Evolutionary conservation across 768 basidiomycete genomes (phyloP), one percentile per base, ranked within the genome.

Genomic region (Calocybe cyanea): DNA sequence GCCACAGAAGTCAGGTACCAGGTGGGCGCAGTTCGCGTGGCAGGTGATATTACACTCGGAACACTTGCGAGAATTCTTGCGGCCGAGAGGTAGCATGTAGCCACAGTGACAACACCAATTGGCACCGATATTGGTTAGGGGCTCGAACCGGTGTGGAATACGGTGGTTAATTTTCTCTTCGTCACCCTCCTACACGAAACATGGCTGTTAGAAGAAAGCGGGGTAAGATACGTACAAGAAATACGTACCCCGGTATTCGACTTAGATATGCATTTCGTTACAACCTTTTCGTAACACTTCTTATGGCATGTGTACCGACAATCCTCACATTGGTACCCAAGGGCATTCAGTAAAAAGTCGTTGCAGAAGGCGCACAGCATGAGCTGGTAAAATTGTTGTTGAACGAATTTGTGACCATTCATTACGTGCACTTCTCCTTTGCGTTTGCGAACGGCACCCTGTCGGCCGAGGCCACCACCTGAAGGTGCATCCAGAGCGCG

Each of bases 21-120:
- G 80, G 64, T 99, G 96, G 1, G 93, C 90, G 68, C 96, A 99
- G 53, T 92, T 89, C 15, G 92, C 92, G 66, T 99, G 96, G 57
- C 93, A 97, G 37, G 95, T 97, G 55, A 98, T 84, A 58, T 87
- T 83, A 68, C 96, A 99, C 64, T 98, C 95, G 0, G 90, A 84
- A 64, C 96, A 99, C 66, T 87, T 88, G 45, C 92, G 83, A 17
- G 95, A 87, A 63, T 97, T 95, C 75, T 98, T 98, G 54, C 94
- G 84, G 41, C 95, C 95, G 38, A 98, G 79, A 45, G 96, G 94
- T 19, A 96, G 78, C 80, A 99, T 94, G 60, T 94, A 96, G 52
- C 96, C 96, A 63, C 96, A 99, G 64, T 99, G 96, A 63, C 96
- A 99, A 66, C 96, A 99, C 96, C 96, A 99, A 60, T 95, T 97